Evolutionary conservation across 495 filamentous ascomycete genomes (phyloP), one percentile per base, ranked within the genome.

Genomic region (Xylaria castorea): DNA sequence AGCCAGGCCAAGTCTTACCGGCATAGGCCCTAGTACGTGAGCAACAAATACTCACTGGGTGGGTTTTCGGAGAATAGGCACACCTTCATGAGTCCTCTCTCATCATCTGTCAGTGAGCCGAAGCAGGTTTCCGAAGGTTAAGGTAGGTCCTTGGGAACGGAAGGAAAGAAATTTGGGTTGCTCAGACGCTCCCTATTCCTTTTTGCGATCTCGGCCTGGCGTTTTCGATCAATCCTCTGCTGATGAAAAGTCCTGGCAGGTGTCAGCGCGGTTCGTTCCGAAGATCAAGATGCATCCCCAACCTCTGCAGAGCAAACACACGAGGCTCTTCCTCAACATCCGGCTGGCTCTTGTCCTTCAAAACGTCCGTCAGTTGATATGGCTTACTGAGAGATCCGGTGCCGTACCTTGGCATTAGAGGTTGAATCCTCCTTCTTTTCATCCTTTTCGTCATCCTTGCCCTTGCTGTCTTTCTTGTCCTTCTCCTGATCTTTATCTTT

Each of bases 271-370:
- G 11, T 46, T 36, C 18, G 7, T 20, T 42, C 38, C n/a, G 48
- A 22, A 38, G 34, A 27, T 53, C 5, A 40, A 50, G 71, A 66
- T 38, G n/a, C 32, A 44, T 74, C 72, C 75, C 87, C 50, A 84
- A 97, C 94, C 91, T 95, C 74, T 97, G 92, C 75, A 99, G 83
- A 72, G 91, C 87, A 82, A 97, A 99, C 42, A 97, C 85, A 68
- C 96, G 87, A 60, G 94, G 93, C 74, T 90, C 89, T 67, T 89
- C 87, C 46, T 89, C 88, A 18, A 57, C 36, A 58, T 82, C 82
- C 36, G 85, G 78, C 27, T 79, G 77, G 42, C 78, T 74, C 73
- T 90, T 85, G 34, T 91, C 87, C 75, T 91, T 85, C 66, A 89
- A 80, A 72, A 14, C 14, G 89, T 85, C 91, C 4, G 42, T 74